Conservation (phyloP, 2,329 filamentous ascomycete species). For the Periconia sp. region DNA sequence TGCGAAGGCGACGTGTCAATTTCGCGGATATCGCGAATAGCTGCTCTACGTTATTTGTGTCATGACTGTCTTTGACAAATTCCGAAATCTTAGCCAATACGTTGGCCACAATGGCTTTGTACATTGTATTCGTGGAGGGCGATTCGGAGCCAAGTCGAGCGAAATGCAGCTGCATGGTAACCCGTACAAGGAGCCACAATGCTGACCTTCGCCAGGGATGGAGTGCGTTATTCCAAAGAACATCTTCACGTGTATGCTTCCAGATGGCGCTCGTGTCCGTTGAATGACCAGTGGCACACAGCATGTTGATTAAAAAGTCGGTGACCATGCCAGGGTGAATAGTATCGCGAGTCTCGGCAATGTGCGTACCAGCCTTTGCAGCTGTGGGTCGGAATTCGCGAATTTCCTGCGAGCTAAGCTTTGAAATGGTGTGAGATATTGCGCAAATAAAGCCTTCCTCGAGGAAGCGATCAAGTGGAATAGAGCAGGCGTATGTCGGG, state of each 20-base stretch:
- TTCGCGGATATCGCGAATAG: constrained; percentile 26
- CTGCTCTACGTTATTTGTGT: constrained; percentile 11
- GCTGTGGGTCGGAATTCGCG: constrained; percentile 42
- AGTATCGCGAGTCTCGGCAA: constrained; percentile 57
- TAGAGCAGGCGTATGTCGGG: constrained; percentile 48
- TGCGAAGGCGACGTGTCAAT: constrained; percentile 27
- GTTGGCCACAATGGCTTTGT: constrained; percentile 61
- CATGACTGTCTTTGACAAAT: constrained; percentile 1
- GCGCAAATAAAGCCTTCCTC: constrained; percentile 22
- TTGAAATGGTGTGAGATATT: constrained; percentile 41
- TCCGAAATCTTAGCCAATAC: constrained; percentile 53
- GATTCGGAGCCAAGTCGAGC: constrained; percentile 24
- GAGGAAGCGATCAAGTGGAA: constrained; percentile 31
- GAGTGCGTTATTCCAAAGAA: constrained; percentile 50
- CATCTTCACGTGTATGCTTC: constrained; percentile 63
- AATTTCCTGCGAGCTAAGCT: constrained; percentile 44
- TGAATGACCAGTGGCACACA: constrained; percentile 42
- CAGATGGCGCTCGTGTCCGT: constrained; percentile 39
- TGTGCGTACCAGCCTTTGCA: constrained; percentile 46
- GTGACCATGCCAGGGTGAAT: constrained; percentile 59
- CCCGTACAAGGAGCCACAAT: constrained; percentile 62
- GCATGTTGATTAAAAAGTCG: constrained; percentile 55
- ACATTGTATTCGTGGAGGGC: constrained; percentile 28
- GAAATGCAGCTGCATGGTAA: constrained; percentile 52
- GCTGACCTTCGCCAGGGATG: constrained; percentile 60